A percentile compares a stretch with the other conserved stretches of the same genome.
phyloP scores from a whole-genome alignment of 2,329 filamentous ascomycete species.

The Ascochyta clinopodiicola region DNA sequence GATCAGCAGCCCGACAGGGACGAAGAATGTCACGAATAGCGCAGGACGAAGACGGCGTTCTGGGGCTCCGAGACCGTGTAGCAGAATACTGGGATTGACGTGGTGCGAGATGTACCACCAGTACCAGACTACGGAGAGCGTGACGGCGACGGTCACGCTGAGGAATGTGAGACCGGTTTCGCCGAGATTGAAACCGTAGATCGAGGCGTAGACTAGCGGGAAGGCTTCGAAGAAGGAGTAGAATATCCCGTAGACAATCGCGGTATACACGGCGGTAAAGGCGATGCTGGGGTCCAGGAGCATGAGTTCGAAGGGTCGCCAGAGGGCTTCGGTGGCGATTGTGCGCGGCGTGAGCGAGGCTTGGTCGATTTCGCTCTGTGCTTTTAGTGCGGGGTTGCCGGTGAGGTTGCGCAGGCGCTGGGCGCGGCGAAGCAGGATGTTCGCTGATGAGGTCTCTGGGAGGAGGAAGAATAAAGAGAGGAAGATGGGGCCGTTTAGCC shows the following conservation, averaged over 20 bases:
- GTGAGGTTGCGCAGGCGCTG: constrained; percentile 73
- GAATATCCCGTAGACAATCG: constrained; percentile 74
- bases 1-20: constrained; percentile 69
- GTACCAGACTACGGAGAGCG: constrained; percentile 69
- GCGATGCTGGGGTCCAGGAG: constrained; percentile 85
- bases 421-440: constrained; percentile 74
- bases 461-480: constrained; percentile 82
- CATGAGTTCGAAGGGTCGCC: constrained; percentile 81
- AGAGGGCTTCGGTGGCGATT: constrained; percentile 62
- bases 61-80: constrained; percentile 71
- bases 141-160: constrained; percentile 76
- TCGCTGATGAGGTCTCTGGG: constrained; percentile 85
- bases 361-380: constrained; percentile 79
- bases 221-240: constrained; percentile 78
- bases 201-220: constrained; percentile 72
- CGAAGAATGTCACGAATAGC: constrained; percentile 59
- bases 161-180: constrained; percentile 86
- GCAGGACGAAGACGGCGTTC: constrained; percentile 81
- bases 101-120: constrained; percentile 80
- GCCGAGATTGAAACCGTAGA: constrained; percentile 77
- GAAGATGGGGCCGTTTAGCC: constrained; percentile 74
- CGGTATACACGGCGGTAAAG: constrained; percentile 84
- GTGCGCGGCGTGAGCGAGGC: constrained; percentile 44
- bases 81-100: constrained; percentile 64
- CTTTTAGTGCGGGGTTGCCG: constrained; percentile 70